phyloP scores from a whole-genome alignment of 192 early-diverging fungal species.

The Chytriomyces sp. region DNA sequence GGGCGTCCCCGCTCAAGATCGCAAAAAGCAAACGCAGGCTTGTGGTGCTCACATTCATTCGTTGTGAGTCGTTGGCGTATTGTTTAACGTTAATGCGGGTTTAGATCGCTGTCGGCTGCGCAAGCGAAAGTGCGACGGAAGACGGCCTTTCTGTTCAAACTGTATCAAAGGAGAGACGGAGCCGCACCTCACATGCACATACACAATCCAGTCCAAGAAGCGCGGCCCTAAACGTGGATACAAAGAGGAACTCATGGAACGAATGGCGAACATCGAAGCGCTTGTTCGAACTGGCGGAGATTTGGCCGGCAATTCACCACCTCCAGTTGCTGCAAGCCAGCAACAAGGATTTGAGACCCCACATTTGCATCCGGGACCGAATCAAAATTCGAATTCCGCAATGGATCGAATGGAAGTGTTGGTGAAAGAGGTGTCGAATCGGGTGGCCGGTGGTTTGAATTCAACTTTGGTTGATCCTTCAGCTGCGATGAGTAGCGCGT shows the following conservation, averaged over 20 bases:
- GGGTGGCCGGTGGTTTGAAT: too few species aligned
- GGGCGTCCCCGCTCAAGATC: not conserved
- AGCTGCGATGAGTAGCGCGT: too few species aligned
- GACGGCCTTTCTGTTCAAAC: constrained; percentile 54
- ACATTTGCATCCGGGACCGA: too few species aligned
- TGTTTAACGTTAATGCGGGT: not conserved
- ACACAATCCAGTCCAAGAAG: constrained; percentile 31
- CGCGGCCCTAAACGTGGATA: constrained; percentile 33
- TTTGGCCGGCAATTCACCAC: not conserved
- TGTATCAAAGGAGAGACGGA: constrained; percentile 38
- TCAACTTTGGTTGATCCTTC: too few species aligned
- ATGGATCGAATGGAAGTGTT: too few species aligned
- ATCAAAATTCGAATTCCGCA: too few species aligned
- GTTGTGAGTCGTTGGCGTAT: not conserved
- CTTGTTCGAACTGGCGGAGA: constrained; percentile 7
- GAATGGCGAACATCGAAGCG: constrained; percentile 34
- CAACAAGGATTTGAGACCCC: too few species aligned
- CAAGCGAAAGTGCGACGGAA: constrained; percentile 62
- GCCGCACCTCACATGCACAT: constrained; percentile 14
- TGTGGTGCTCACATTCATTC: constrained; percentile 21
- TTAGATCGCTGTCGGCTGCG: constrained; percentile 55
- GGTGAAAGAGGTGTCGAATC: too few species aligned
- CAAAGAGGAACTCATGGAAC: constrained; percentile 26
- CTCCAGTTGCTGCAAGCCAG: too few species aligned
- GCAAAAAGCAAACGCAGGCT: constrained; percentile 31